Evolutionary conservation across 768 basidiomycete species (phyloP), one percentile per base, ranked within the genome.

Genomic region (Mycena maculata): DNA sequence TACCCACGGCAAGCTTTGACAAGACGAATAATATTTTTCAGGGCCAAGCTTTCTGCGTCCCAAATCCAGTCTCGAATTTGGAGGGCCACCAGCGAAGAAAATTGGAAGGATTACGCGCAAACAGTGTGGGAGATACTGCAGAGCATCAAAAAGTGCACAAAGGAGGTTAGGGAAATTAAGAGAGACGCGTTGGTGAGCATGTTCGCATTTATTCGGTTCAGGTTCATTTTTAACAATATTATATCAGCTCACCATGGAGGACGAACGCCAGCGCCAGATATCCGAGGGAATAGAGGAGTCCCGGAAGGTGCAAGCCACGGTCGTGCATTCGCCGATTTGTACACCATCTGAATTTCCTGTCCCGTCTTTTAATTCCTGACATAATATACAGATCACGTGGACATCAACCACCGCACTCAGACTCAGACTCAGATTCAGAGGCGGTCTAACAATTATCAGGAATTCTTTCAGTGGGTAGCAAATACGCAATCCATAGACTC

Each of bases 131-230:
- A 20, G 20, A 56, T 56, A 5, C 16, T 39, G 53, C 15, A 49
- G 36, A 41, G 38, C 36, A 63, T 56, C 33, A 12, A 39, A 2
- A 13, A 63, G 45, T 63, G 62, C 27, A 15, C 44, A 1, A 38
- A 38, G 23, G 28, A 63, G 13, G 54, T 63, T 13, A 22, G 47
- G n/a, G 13, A 56, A 10, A 63, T 63, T 12, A 33, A 49, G 15
- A 63, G n/a, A 5, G 12, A 23, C n/a, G 28, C 22, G 16, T 39
- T 63, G 53, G 61, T 63, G 16, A 61, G 60, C 23, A n/a, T 25
- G 33, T 36, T 36, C 33, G 33, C 31, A n/a, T 7, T 33, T 22
- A 10, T 41, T 56, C 6, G 33, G 33, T 13, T 13, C 22, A 42
- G 6, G 16, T 6, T 15, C 16, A 25, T 25, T 15, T 60, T 8